Percentiles rank a stretch among this genome's conserved stretches.
Evolutionary conservation across 768 basidiomycete genomes (phyloP).

Genomic region (Rhizopogon vesiculosus): DNA sequence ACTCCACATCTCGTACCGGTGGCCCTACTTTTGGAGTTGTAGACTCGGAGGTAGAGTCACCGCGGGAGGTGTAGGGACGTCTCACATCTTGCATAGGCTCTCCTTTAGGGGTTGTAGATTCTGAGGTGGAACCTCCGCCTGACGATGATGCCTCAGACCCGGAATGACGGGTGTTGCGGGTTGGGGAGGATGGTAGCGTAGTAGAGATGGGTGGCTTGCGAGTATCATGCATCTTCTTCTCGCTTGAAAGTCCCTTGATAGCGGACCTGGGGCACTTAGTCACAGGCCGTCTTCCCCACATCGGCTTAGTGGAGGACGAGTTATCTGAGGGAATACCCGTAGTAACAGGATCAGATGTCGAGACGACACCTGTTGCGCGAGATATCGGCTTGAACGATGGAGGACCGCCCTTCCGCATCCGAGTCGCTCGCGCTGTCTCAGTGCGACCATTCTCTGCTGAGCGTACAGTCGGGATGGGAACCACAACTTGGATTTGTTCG

Average conservation of each 20-base stretch:
- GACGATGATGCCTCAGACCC: neutral
- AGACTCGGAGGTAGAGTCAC: constrained; percentile 6
- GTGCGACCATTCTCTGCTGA: neutral
- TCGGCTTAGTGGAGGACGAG: neutral
- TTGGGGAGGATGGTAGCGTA: constrained; percentile 7
- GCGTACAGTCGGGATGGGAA: constrained; percentile 21
- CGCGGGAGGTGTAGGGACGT: neutral
- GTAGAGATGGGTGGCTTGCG: constrained; percentile 1
- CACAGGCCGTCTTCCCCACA: neutral
- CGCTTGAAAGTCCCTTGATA: neutral
- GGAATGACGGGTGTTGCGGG: neutral
- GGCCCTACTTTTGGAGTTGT: constrained; percentile 40
- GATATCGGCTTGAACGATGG: neutral
- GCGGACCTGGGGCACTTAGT: neutral
- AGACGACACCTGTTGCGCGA: neutral
- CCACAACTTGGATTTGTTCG: neutral
- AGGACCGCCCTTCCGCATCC: neutral
- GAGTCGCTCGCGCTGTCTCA: neutral
- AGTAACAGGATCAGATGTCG: too few species aligned
- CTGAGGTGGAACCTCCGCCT: constrained; percentile 8
- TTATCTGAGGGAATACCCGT: too few species aligned
- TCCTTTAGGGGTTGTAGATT: constrained; percentile 41
- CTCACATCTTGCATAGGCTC: neutral
- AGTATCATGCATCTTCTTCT: neutral
- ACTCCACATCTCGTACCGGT: constrained; percentile 3